Evolutionary conservation across 176 grass and related monocot species (phyloP).

Genomic region (Lolium perenne): DNA sequence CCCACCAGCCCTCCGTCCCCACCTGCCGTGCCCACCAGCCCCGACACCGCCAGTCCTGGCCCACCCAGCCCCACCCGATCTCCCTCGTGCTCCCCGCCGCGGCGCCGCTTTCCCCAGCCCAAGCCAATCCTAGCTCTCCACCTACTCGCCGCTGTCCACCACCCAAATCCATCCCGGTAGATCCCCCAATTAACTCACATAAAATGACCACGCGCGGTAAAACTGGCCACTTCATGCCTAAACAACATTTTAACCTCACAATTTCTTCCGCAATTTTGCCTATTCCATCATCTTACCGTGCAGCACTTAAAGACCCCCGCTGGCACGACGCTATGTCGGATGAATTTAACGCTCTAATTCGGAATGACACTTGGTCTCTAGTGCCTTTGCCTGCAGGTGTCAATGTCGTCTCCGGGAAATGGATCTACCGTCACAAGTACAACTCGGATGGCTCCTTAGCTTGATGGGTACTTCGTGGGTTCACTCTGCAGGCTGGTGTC

Average conservation of each 20-base stretch:
- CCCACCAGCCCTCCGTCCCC: not conserved
- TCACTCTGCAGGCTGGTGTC: not conserved
- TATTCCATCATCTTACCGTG: not conserved
- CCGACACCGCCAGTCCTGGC: no score
- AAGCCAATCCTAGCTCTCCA: no score
- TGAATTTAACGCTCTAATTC: not conserved
- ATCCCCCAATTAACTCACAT: not conserved
- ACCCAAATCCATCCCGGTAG: not conserved
- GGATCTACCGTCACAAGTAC: not conserved
- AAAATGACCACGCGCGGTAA: not conserved
- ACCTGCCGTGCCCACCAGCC: fast-evolving
- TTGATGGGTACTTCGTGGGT: not conserved
- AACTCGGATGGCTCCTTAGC: not conserved
- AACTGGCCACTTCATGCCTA: not conserved
- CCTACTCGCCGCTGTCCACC: not conserved
- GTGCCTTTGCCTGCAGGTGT: not conserved
- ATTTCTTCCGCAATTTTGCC: not conserved
- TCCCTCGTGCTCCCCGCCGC: no score
- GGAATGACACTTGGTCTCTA: not conserved
- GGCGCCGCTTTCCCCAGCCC: no score
- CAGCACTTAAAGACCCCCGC: not conserved
- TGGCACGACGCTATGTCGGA: not conserved
- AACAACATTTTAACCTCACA: not conserved
- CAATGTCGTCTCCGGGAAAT: not conserved
- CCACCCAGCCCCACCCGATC: no score